phyloP scores from a whole-genome alignment of 2,329 filamentous ascomycete species.

The Xylariaceae sp. region DNA sequence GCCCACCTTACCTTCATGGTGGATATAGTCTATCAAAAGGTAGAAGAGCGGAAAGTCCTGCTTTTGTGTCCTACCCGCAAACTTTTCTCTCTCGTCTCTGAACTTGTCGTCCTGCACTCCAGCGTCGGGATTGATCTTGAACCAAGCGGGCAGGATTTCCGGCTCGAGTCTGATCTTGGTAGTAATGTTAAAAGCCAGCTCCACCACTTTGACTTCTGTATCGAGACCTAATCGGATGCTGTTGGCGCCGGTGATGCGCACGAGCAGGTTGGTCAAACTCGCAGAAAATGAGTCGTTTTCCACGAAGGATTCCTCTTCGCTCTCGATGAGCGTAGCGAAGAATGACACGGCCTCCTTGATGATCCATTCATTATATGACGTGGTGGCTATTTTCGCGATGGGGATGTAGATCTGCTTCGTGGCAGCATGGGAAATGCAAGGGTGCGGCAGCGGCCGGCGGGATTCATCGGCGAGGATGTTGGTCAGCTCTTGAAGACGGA shows the following conservation, averaged over 20 bases:
- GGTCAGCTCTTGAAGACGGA: conserved; percentile 57
- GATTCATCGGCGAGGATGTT: conserved; percentile 83
- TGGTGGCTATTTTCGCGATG: conserved; percentile 81
- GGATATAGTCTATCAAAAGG: conserved; percentile 90
- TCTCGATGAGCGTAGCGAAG: conserved; percentile 89
- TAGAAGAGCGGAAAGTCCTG: conserved; percentile 96
- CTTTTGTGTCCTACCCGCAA: conserved; percentile 78
- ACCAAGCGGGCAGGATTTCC: conserved; percentile 84
- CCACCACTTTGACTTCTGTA: conserved; percentile 82
- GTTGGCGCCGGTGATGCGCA: conserved; percentile 69
- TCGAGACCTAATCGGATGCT: conserved; percentile 69
- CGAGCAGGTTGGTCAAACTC: conserved; percentile 79
- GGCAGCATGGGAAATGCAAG: conserved; percentile 82
- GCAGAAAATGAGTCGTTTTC: conserved; percentile 80
- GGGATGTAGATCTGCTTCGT: conserved; percentile 84
- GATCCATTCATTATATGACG: conserved; percentile 77
- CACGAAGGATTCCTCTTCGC: conserved; percentile 91
- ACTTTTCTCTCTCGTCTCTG: conserved; percentile 54
- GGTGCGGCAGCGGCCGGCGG: conserved; percentile 79
- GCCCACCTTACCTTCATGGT: conserved; percentile 88
- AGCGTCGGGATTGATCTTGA: conserved; percentile 52
- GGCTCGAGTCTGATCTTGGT: conserved; percentile 92
- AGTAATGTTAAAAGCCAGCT: conserved; percentile 90
- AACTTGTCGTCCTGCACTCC: conserved; percentile 35
- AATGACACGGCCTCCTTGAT: conserved; percentile 79